phyloP scores from a whole-genome alignment of 441 rosid genomes.

The Adansonia gregorii region DNA sequence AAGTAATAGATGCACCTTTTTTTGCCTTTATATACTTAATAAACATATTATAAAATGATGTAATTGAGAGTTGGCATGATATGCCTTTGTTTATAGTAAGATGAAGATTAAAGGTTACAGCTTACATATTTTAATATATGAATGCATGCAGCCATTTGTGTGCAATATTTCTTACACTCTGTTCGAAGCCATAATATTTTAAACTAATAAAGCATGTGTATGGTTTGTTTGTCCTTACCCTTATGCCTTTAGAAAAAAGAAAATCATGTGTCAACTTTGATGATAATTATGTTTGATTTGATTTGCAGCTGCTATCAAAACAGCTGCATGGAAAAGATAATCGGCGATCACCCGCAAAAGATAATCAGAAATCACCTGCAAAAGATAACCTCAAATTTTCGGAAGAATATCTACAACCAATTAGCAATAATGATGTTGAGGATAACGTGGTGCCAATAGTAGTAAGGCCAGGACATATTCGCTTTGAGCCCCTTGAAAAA shows the following conservation, averaged over 20 bases:
- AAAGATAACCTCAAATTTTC: slow-evolving; percentile 36
- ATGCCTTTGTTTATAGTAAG: neutral
- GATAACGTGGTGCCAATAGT: slow-evolving; percentile 69
- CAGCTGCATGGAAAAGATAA: slow-evolving; percentile 32
- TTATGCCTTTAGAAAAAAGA: neutral
- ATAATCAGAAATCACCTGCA: slow-evolving; percentile 35
- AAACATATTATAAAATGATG: neutral
- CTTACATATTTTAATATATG: neutral
- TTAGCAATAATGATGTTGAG: slow-evolving; percentile 44
- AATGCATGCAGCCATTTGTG: neutral
- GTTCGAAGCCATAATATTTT: neutral
- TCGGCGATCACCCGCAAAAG: slow-evolving; percentile 45
- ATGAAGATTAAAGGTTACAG: neutral
- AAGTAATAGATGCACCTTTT: neutral
- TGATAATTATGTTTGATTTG: slow-evolving; percentile 16
- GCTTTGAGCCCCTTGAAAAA: slow-evolving; percentile 67
- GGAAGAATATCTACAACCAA: slow-evolving; percentile 40
- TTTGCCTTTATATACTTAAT: neutral
- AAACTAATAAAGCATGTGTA: neutral
- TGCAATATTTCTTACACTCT: slow-evolving; percentile 2
- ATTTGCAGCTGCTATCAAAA: slow-evolving; percentile 36
- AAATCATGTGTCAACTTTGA: neutral
- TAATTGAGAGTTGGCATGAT: neutral
- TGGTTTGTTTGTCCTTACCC: neutral
- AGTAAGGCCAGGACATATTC: slow-evolving; percentile 92